These are phyloP conservation scores for Tuber melanosporum DNA, from an alignment of 495 filamentous ascomycete species.

Conservation along the genomic window DNA sequence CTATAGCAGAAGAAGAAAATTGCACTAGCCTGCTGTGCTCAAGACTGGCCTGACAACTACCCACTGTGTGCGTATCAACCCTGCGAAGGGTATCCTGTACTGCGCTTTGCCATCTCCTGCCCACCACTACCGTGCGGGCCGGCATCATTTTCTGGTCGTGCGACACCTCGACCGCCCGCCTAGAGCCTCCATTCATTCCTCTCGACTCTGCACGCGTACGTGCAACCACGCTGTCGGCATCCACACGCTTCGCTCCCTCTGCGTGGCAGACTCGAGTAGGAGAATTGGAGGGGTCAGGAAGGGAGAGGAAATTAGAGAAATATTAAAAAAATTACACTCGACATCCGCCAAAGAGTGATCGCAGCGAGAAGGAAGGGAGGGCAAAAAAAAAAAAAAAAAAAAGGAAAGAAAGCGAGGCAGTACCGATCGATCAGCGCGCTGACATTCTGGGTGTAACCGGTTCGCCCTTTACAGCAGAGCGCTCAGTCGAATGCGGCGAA, in stretches of 20 bases:
- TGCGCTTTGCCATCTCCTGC: conserved; percentile 29
- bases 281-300: conserved; percentile 12
- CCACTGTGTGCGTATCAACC: conserved; percentile 2
- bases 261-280: conserved; percentile 29
- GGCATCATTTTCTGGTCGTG: conserved; percentile 39
- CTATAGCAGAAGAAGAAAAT: background rate
- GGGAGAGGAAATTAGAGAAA: conserved; percentile 7
- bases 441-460: conserved; percentile 34
- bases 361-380: background rate
- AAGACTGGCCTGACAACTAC: conserved; percentile 1
- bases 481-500: conserved; percentile 36
- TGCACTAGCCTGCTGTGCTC: background rate
- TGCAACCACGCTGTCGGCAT: conserved; percentile 38
- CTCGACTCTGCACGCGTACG: conserved; percentile 26
- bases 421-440: conserved; percentile 35
- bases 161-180: conserved; percentile 34
- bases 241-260: conserved; percentile 27
- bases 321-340: conserved; percentile 26
- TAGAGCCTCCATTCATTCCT: conserved; percentile 33
- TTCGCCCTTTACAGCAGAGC: conserved; percentile 31
- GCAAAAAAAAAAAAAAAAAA: background rate
- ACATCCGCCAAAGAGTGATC: conserved; percentile 33
- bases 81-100: background rate
- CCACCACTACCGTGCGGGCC: conserved; percentile 27
- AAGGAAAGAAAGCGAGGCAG: conserved; percentile 10